Evolutionary conservation across 108 stramenopile genomes (phyloP), one percentile per base, ranked within the genome.

Genomic region (Bacterosira constricta): DNA sequence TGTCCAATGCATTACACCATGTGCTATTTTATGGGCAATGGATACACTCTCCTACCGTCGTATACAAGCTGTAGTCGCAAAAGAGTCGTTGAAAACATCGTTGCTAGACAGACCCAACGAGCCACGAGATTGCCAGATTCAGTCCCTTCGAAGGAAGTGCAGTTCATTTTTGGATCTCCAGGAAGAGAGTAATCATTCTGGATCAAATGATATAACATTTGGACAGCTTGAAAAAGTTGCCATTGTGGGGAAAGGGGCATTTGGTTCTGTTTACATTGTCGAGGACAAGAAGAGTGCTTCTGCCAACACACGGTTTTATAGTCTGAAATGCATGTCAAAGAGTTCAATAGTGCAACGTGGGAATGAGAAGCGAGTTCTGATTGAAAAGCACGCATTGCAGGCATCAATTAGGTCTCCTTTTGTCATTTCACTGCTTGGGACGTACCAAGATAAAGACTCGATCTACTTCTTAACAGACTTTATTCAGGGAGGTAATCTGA

Each of bases 251-350:
- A 37, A 64, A 45, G 83, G 82, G 36, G 67, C 73, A 10, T 83
- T 79, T 64, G 82, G 82, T 17, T 77, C 53, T 11, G 82, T 83
- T 12, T 77, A 62, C 47, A 60, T 83, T 58, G 83, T 79, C 10
- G 35, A 66, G 61, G 65, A 70, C 26, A 57, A 34, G 29, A 38
- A 65, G 9, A 49, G 27, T 6, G 50, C 30, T 23, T 49, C 58
- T n/a, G 42, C 69, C 26, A 34, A 70, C 15, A 27, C 39, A 39
- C 29, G 25, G 11, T 71, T 46, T 26, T 83, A 69, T 56, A 69
- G 71, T 53, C 74, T 84, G 45, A 84, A 84, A 50, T 42, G 79
- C 36, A 84, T 84, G 83, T 64, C 74, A 17, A 84, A 84, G 54
- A 51, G 57, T 37, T 76, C 75, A 8, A 71, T 84, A 4, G 65